These are phyloP conservation scores for Craspedostauros australis DNA, from an alignment of 108 stramenopile genomes.

Conservation along the genomic window DNA sequence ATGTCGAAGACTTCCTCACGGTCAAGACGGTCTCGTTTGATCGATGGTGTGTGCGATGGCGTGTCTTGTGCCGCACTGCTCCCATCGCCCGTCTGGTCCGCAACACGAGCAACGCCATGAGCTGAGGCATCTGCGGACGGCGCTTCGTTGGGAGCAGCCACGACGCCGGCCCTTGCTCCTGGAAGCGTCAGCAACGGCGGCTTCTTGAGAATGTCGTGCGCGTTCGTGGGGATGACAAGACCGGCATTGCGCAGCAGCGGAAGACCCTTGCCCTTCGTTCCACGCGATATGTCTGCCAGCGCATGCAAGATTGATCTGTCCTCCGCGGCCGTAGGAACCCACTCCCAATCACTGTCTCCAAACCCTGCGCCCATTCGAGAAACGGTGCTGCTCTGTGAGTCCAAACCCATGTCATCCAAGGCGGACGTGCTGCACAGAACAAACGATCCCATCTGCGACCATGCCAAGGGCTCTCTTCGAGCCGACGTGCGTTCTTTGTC, in stretches of 20 bases:
- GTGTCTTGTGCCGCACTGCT: constrained; percentile 7
- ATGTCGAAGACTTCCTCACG: constrained; percentile 92
- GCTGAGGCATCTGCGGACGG: not conserved
- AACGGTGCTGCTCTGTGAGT: not conserved
- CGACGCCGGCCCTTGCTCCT: too few relatives aligned
- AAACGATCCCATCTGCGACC: constrained; percentile 18
- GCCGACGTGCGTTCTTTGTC: constrained; percentile 5
- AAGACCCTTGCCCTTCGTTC: constrained; percentile 17
- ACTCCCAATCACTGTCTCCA: too few relatives aligned
- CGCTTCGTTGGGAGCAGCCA: too few relatives aligned
- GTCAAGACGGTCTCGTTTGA: constrained; percentile 39
- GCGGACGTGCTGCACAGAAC: not conserved
- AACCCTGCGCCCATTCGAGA: not conserved
- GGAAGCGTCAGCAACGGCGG: not conserved
- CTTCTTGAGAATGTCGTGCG: not conserved
- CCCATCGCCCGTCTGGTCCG: not conserved
- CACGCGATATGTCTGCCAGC: constrained; percentile 13
- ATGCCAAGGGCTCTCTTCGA: constrained; percentile 16
- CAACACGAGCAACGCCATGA: not conserved
- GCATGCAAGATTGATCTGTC: constrained; percentile 33
- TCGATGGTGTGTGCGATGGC: not conserved
- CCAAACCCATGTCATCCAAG: not conserved
- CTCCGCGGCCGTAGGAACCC: constrained; percentile 27
- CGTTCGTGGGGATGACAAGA: constrained; percentile 12
- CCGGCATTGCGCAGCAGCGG: constrained; percentile 29